phyloP scores from a whole-genome alignment of 108 stramenopile species.

The Stephanodiscus minutulus region DNA sequence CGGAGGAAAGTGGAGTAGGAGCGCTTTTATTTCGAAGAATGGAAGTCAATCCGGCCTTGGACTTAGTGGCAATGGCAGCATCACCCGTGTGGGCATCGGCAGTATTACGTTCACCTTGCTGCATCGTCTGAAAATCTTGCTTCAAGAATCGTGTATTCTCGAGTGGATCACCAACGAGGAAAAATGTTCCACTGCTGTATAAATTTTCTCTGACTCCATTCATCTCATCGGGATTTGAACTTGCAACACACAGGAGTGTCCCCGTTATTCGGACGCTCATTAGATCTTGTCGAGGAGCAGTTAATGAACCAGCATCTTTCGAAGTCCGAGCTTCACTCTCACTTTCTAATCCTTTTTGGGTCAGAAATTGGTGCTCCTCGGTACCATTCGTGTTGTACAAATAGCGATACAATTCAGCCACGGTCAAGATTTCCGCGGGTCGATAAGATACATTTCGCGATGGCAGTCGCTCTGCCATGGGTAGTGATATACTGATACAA shows the following conservation, averaged over 20 bases:
- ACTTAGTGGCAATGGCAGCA: not conserved
- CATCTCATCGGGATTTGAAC: slow-evolving; percentile 15
- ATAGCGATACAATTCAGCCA: slow-evolving; percentile 47
- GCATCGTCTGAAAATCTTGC: not conserved
- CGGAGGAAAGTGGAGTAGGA: not conserved
- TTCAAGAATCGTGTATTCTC: slow-evolving; percentile 28
- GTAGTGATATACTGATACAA: slow-evolving; percentile 35
- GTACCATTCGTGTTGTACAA: slow-evolving; percentile 20
- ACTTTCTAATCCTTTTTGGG: not conserved
- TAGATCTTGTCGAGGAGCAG: slow-evolving; percentile 8
- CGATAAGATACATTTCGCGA: slow-evolving; percentile 50
- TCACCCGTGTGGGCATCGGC: not conserved
- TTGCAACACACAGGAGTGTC: slow-evolving; percentile 29
- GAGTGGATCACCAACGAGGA: slow-evolving; percentile 45
- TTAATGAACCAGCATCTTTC: not conserved
- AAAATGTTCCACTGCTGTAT: slow-evolving; percentile 31
- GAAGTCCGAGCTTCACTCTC: not conserved
- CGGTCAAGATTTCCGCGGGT: slow-evolving; percentile 51
- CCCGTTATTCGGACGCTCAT: slow-evolving; percentile 48
- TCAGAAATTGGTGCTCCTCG: not conserved
- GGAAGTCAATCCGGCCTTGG: slow-evolving; percentile 2
- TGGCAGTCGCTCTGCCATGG: slow-evolving; percentile 47
- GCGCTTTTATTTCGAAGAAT: slow-evolving; percentile 27
- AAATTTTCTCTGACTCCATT: slow-evolving; percentile 14
- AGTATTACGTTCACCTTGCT: not conserved